Percentiles rank a stretch among this genome's conserved stretches.
phyloP scores from a whole-genome alignment of 352 stramenopile species.

The Globisporangium polare region DNA sequence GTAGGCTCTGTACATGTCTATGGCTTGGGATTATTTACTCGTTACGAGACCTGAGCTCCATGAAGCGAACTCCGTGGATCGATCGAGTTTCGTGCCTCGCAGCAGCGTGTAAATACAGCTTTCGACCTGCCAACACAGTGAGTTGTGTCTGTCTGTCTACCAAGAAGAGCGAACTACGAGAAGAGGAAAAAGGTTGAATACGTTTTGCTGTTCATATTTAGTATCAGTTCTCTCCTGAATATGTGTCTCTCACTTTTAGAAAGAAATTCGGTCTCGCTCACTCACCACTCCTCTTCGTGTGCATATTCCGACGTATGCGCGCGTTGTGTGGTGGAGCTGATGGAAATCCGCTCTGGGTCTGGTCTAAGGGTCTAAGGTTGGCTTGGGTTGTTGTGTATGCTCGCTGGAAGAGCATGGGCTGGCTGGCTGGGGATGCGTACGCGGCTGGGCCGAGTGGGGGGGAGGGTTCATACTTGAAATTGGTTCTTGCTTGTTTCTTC shows the following conservation, averaged over 20 bases:
- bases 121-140: no score
- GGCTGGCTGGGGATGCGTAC: neutral
- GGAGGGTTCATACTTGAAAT: neutral
- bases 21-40: no score
- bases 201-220: neutral
- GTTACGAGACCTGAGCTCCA: no score
- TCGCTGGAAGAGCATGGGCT: neutral
- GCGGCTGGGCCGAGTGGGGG: neutral
- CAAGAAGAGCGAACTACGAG: no score
- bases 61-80: no score
- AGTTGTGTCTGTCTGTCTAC: no score
- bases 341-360: neutral
- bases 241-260: neutral
- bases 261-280: no score
- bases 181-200: neutral
- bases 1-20: no score
- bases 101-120: no score
- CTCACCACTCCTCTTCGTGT: neutral
- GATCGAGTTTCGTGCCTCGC: no score
- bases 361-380: neutral
- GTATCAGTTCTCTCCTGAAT: neutral
- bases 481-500: neutral
- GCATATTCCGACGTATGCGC: constrained; percentile 12
- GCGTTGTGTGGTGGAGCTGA: neutral
- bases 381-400: neutral